Evolutionary conservation across 352 stramenopile species (phyloP).

Genomic region (Pythium brachiatum): DNA sequence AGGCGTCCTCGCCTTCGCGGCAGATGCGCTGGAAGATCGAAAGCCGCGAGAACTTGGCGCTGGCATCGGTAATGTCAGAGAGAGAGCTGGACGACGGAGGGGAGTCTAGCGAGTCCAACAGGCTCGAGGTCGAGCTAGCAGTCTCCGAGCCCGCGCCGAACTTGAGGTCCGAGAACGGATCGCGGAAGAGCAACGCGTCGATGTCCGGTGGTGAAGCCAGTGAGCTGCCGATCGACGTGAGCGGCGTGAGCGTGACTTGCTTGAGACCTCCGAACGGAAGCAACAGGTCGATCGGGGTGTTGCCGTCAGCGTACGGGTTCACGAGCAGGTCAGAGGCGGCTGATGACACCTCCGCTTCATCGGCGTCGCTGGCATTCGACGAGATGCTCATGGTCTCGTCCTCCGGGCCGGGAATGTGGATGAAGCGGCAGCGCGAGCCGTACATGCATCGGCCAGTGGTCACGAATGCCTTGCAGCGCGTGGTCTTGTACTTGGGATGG

Average conservation of each 20-base stretch:
- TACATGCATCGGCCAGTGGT: conserved; percentile 87
- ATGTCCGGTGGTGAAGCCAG: conserved; percentile 25
- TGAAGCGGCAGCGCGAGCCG: conserved; percentile 85
- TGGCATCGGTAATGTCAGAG: conserved; percentile 32
- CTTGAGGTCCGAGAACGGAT: conserved; percentile 50
- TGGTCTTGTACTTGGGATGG: conserved; percentile 92
- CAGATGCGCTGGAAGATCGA: conserved; percentile 85
- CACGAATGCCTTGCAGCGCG: conserved; percentile 86
- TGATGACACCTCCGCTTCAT: conserved; percentile 47
- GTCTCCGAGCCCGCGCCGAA: conserved; percentile 21
- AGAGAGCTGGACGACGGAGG: conserved; percentile 31
- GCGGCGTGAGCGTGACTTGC: conserved; percentile 53
- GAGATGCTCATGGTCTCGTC: conserved; percentile 39
- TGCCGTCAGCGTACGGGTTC: conserved; percentile 62
- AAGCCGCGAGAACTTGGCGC: conserved; percentile 64
- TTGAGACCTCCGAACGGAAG: conserved; percentile 65
- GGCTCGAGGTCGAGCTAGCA: conserved; percentile 36
- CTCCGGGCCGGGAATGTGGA: conserved; percentile 56
- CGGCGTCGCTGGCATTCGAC: conserved; percentile 63
- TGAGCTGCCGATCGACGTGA: conserved; percentile 44
- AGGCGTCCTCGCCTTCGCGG: conserved; percentile 53
- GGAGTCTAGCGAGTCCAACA: conserved; percentile 31
- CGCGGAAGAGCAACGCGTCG: conserved; percentile 34
- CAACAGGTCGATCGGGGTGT: conserved; percentile 60
- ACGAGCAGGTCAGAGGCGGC: conserved; percentile 47